Conservation (phyloP, 495 filamentous ascomycete species). For the Hypoxylon rickii region DNA sequence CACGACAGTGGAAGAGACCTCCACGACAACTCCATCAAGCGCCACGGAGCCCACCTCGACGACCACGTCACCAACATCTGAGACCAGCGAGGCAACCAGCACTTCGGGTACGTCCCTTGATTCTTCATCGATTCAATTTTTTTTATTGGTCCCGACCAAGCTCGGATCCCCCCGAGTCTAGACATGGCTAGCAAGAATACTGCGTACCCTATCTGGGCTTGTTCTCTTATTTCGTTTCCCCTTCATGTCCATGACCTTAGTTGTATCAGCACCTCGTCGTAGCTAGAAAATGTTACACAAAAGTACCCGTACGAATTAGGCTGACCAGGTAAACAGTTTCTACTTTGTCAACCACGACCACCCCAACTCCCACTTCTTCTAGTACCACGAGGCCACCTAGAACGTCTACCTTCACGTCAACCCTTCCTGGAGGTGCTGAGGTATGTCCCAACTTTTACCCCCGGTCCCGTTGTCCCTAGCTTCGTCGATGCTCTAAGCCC, state of each 20-base stretch:
- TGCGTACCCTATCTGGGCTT: too few relatives aligned
- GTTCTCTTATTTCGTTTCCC: too few relatives aligned
- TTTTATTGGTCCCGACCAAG: too few relatives aligned
- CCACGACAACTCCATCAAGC: constrained; percentile 13
- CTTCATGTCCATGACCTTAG: constrained; percentile 14
- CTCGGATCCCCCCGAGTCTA: too few relatives aligned
- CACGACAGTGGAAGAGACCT: constrained; percentile 9
- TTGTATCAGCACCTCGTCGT: too few relatives aligned
- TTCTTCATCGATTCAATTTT: constrained; percentile 2
- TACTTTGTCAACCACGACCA: constrained; percentile 25
- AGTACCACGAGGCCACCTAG: constrained; percentile 21
- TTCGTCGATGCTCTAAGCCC: background rate
- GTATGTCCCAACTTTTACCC: constrained; percentile 6
- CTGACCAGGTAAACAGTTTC: constrained; percentile 22
- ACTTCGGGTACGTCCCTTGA: constrained; percentile 25
- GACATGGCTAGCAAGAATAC: too few relatives aligned
- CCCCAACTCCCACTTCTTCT: constrained; percentile 20
- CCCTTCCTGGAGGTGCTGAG: constrained; percentile 43
- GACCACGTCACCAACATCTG: constrained; percentile 23
- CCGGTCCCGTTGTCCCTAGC: background rate
- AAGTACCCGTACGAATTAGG: background rate
- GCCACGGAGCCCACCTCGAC: constrained; percentile 4
- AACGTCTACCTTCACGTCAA: constrained; percentile 44
- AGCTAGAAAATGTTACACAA: background rate
- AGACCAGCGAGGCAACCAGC: constrained; percentile 15